Evolutionary conservation across 2,329 filamentous ascomycete genomes (phyloP).

Genomic region (Alternaria sp.): DNA sequence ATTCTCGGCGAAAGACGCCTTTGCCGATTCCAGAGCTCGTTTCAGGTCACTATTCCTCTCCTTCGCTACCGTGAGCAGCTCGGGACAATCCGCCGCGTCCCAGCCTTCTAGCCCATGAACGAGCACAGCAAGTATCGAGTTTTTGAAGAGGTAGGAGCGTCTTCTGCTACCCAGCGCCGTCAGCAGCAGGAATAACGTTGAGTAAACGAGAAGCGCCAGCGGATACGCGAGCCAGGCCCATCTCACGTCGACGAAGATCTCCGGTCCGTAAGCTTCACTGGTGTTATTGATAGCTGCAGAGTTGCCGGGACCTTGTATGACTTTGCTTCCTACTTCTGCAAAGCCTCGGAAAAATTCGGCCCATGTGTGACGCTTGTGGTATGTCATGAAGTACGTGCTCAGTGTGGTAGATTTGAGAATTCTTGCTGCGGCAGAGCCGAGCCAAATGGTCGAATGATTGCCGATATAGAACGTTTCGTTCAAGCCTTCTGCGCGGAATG

Average conservation of each 20-base stretch:
- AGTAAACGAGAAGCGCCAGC: not conserved
- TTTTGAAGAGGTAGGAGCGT: not conserved
- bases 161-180: not conserved
- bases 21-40: not conserved
- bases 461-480: not conserved
- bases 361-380: fast-evolving
- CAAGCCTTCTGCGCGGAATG: not conserved
- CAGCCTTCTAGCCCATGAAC: not conserved
- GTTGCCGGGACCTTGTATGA: not conserved
- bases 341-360: fast-evolving
- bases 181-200: fast-evolving
- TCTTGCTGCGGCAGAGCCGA: not conserved
- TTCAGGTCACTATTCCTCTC: not conserved
- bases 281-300: not conserved
- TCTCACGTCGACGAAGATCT: not conserved
- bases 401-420: not conserved
- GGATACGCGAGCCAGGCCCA: not conserved
- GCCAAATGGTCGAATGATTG: not conserved
- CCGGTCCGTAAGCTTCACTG: not conserved
- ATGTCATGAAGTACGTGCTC: not conserved
- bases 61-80: not conserved
- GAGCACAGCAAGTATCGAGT: not conserved
- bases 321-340: not conserved
- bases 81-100: not conserved
- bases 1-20: not conserved